A percentile compares a stretch with the other conserved stretches of the same genome.
phyloP scores from a whole-genome alignment of 2,329 filamentous ascomycete species.

The Trichothecium roseum region DNA sequence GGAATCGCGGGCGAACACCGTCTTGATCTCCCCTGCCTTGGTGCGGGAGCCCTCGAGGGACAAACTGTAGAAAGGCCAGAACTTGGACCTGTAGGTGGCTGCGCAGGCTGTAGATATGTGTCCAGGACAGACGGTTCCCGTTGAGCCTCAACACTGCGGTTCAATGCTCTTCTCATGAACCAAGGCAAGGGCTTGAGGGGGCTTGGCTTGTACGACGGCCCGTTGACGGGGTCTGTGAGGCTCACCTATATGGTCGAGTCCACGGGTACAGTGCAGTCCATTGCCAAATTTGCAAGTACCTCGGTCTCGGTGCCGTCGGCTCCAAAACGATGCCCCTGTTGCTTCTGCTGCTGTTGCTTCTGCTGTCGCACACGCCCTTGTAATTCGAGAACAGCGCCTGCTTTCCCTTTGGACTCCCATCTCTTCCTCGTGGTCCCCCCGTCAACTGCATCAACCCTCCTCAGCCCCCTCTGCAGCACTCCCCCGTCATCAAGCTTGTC shows the following conservation, averaged over 20 bases:
- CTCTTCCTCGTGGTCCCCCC: slow-evolving; percentile 34
- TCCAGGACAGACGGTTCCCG: slow-evolving; percentile 6
- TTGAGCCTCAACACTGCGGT: slow-evolving; percentile 6
- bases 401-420: slow-evolving; percentile 24
- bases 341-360: slow-evolving; percentile 3
- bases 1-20: background rate
- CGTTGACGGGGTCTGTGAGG: slow-evolving; percentile 35
- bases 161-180: slow-evolving; percentile 28
- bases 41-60: slow-evolving; percentile 1
- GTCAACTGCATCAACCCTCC: slow-evolving; percentile 31
- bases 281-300: slow-evolving; percentile 1
- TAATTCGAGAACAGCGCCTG: background rate
- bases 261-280: slow-evolving; percentile 12
- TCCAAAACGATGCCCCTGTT: background rate
- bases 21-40: background rate
- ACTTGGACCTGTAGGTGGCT: background rate
- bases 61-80: background rate
- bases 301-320: slow-evolving; percentile 1
- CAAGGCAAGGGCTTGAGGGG: slow-evolving; percentile 40
- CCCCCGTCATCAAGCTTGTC: slow-evolving; percentile 18
- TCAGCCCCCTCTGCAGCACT: slow-evolving; percentile 30
- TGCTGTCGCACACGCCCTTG: background rate
- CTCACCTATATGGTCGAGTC: slow-evolving; percentile 37
- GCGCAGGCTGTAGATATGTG: slow-evolving; percentile 6
- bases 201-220: slow-evolving; percentile 34